Base-by-base conservation (phyloP, 352 stramenopile genomes). In the Phytophthora gonapodyides region DNA sequence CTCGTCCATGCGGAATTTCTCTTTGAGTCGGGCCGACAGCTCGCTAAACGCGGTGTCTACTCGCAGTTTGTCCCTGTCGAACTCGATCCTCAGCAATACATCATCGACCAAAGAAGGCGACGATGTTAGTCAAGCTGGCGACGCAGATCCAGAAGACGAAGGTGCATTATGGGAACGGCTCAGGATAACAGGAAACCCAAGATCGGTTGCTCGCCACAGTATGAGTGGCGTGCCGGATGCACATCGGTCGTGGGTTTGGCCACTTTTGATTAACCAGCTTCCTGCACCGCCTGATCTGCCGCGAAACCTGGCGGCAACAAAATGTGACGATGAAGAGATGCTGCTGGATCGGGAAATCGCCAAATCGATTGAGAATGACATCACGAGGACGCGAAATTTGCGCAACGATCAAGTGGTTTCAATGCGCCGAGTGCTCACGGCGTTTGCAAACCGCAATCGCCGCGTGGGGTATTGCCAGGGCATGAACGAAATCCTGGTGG, bases 281-380 rank as follows among this genome's bases (percentile, higher is more conserved):
- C 57, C 77, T 12, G 61, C 51, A 13, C 76, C 76, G 8, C 19
- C 61, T 30, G 75, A 84, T 41, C 44, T 86, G 10, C 63, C 72
- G 51, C 66, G 52, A 46, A 73, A 73, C 16, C 68, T 76, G 42
- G 57, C 54, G 16, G 50, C 43, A 6, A 33, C 53, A 37, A 66
- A 41, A 48, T 63, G 60, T 13, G 69, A 77, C 12, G 77, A 84
- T 47, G 62, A 80, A 54, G 75, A 79, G 49, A 61, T 61, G 38
- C 57, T 82, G 11, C 50, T 93, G 42, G 84, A 93, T 27, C 66
- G 76, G 42, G 82, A 94, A 64, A 73, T 92, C 8, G 64, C 76
- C 24, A 91, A 89, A 48, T 86, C 83, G 16, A 93, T 94, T 43
- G 85, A 94, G 40, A 92, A 89, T 38, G 85, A 94, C 36, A 89